These are phyloP conservation scores for Rhizopus sp. DNA, from an alignment of 371 early-diverging fungal species.

Conservation along the genomic window DNA sequence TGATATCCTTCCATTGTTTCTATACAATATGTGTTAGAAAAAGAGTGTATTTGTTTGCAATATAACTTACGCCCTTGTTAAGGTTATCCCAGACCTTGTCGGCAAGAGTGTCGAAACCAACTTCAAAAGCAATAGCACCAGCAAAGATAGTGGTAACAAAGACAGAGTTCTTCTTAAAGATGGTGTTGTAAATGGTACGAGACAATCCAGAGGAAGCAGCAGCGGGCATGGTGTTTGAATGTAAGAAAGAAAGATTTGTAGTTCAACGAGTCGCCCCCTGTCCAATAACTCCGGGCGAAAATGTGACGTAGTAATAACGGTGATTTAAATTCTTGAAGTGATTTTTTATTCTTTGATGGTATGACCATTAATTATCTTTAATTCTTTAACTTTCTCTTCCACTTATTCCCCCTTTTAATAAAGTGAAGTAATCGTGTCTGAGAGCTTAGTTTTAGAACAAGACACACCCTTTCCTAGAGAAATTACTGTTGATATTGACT, in stretches of 20 bases:
- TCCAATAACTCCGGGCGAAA: neutral
- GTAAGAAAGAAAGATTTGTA: conserved; percentile 6
- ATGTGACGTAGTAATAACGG: too few relatives aligned
- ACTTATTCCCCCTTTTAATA: too few relatives aligned
- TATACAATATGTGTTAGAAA: conserved; percentile 9
- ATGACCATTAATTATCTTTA: too few relatives aligned
- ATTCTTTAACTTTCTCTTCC: too few relatives aligned
- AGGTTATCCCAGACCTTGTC: conserved; percentile 74
- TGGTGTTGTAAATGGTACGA: conserved; percentile 63
- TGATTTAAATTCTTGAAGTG: too few relatives aligned
- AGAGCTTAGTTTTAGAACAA: too few relatives aligned
- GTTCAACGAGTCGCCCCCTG: neutral
- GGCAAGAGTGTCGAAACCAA: conserved; percentile 71
- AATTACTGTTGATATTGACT: too few relatives aligned
- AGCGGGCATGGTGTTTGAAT: conserved; percentile 38
- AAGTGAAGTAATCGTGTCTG: too few relatives aligned
- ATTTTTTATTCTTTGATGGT: too few relatives aligned
- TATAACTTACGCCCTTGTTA: conserved; percentile 83
- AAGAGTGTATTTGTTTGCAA: neutral
- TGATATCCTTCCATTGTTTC: conserved; percentile 79
- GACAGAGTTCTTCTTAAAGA: conserved; percentile 76
- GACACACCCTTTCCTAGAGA: too few relatives aligned
- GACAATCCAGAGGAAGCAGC: conserved; percentile 43
- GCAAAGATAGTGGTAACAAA: conserved; percentile 75
- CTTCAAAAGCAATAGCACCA: conserved; percentile 78